Percentiles rank a stretch among this genome's conserved stretches.
These are phyloP conservation scores for Trametes sanguinea DNA, from an alignment of 768 basidiomycete species.

Conservation along the genomic window DNA sequence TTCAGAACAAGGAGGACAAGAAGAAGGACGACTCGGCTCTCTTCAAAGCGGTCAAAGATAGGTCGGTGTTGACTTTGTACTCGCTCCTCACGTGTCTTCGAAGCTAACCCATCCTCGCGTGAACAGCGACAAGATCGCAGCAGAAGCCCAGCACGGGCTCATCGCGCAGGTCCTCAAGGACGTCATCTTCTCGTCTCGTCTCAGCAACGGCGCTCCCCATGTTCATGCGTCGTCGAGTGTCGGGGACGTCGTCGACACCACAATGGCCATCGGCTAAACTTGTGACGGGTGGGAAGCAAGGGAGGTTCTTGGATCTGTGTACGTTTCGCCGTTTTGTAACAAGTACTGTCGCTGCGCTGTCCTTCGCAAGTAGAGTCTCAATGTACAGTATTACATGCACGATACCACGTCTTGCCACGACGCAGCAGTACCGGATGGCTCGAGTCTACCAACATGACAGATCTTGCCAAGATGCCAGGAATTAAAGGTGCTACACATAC, in stretches of 20 bases:
- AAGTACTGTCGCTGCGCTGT: slow-evolving; percentile 14
- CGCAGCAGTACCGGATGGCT: too few relatives aligned
- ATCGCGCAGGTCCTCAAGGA: slow-evolving; percentile 94
- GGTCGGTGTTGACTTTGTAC: slow-evolving; percentile 39
- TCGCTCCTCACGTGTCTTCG: neutral
- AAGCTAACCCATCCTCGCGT: neutral
- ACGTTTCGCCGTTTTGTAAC: slow-evolving; percentile 18
- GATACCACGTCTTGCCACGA: neutral
- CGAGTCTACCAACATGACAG: too few relatives aligned
- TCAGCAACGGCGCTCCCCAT: slow-evolving; percentile 16
- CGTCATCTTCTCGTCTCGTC: slow-evolving; percentile 73
- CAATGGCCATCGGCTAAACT: slow-evolving; percentile 38
- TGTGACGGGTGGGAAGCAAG: neutral
- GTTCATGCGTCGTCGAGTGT: slow-evolving; percentile 10
- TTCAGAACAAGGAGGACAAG: slow-evolving; percentile 65
- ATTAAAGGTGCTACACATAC: neutral
- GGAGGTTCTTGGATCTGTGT: slow-evolving; percentile 11
- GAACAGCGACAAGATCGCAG: slow-evolving; percentile 81
- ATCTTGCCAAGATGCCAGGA: neutral
- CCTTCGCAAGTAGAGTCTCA: slow-evolving; percentile 16
- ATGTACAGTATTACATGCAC: slow-evolving; percentile 11
- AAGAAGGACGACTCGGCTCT: slow-evolving; percentile 83
- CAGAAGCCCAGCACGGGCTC: slow-evolving; percentile 91
- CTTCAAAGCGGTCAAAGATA: slow-evolving; percentile 88
- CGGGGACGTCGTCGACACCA: slow-evolving; percentile 38